Evolutionary conservation across 352 stramenopile genomes (phyloP).

Genomic region (Phytophthora fragariae): DNA sequence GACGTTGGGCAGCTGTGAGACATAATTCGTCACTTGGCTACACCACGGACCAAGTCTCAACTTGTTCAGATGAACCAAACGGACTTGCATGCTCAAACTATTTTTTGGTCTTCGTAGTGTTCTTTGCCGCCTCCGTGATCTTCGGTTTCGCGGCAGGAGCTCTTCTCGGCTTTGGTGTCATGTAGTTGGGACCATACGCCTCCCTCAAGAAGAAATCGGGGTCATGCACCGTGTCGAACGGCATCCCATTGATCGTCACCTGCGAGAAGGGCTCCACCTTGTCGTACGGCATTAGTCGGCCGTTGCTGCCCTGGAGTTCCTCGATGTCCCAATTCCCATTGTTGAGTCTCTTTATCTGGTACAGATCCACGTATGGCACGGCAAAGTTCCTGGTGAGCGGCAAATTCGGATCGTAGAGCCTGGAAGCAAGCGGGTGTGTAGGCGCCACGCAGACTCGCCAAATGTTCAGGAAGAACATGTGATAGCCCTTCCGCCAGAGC

Average conservation of each 20-base stretch:
- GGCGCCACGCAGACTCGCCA: conserved; percentile 53
- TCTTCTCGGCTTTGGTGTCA: conserved; percentile 32
- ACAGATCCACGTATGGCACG: conserved; percentile 53
- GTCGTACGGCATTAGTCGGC: conserved; percentile 11
- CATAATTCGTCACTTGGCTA: not conserved
- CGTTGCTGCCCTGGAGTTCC: conserved; percentile 26
- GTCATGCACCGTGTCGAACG: conserved; percentile 47
- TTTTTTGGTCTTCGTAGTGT: conserved; percentile 31
- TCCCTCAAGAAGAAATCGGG: conserved; percentile 40
- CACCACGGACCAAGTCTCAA: not conserved
- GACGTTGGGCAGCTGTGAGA: not conserved
- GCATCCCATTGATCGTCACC: conserved; percentile 43
- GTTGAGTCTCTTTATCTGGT: conserved; percentile 28
- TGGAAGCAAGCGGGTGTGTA: conserved; percentile 45
- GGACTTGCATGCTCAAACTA: too few species aligned
- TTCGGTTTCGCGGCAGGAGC: not conserved
- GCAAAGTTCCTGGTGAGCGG: conserved; percentile 13
- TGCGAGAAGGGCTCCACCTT: conserved; percentile 36
- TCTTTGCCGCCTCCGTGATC: conserved; percentile 5
- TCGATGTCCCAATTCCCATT: conserved; percentile 32
- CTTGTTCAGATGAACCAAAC: too few species aligned
- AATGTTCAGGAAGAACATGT: conserved; percentile 50
- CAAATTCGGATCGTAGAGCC: conserved; percentile 40
- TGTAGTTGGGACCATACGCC: conserved; percentile 45
- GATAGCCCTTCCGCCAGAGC: conserved; percentile 54